Evolutionary conservation across 768 basidiomycete species (phyloP).

Genomic region (Serpula lacrymans): DNA sequence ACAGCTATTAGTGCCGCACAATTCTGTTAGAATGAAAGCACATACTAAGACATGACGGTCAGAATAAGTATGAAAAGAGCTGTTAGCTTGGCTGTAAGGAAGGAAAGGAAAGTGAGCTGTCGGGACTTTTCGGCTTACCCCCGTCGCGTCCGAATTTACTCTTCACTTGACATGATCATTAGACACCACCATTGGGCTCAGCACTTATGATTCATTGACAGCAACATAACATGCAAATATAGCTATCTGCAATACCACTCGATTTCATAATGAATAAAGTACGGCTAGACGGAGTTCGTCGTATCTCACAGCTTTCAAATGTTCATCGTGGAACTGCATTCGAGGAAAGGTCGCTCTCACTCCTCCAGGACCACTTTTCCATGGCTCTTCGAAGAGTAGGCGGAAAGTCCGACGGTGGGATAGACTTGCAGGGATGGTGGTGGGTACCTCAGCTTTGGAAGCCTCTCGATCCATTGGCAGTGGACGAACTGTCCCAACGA

Average conservation of each 20-base stretch:
- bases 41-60: constrained; percentile 44
- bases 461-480: background rate
- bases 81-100: background rate
- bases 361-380: constrained; percentile 63
- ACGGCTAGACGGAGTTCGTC: no score
- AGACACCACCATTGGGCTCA: constrained; percentile 3
- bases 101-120: constrained; percentile 8
- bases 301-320: constrained; percentile 36
- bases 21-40: constrained; percentile 5
- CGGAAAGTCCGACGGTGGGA: constrained; percentile 85
- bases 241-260: no score
- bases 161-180: background rate
- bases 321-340: constrained; percentile 72
- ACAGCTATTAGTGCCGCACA: constrained; percentile 3
- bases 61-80: background rate
- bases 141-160: background rate
- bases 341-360: constrained; percentile 60
- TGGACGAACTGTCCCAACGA: constrained; percentile 21
- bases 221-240: constrained; percentile 1
- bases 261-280: no score
- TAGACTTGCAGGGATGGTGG: constrained; percentile 94
- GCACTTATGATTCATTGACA: background rate
- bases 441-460: constrained; percentile 55
- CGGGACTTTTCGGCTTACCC: constrained; percentile 24
- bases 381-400: constrained; percentile 82